Base-by-base conservation (phyloP, 768 basidiomycete species). In the Trametes punicea region DNA sequence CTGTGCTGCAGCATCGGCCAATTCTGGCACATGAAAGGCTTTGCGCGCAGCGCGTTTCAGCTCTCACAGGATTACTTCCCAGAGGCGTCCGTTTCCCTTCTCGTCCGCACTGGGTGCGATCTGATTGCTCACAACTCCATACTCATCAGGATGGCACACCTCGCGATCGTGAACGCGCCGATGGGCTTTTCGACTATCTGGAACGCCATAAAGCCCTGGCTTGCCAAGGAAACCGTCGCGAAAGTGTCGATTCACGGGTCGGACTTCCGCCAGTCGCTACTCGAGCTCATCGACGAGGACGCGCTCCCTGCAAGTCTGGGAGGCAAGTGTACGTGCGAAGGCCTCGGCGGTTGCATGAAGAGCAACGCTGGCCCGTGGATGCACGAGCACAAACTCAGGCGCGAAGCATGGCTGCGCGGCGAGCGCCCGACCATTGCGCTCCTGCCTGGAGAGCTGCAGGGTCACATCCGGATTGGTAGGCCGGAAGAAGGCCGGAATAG, bases 61-160 rank as follows among this genome's bases (percentile, higher is more conserved):
- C 75, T 90, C 52, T 88, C 87, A 2, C 88, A 90, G 68, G 85
- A 88, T 62, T 90, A 87, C 69, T 90, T 78, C 60, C 88, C 88
- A 1, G 88, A 90, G 66, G 84, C 84, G 87, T 89, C 65, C 50
- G 80, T 65, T 23, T n/a, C 23, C 27, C 6, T 20, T 21, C 21
- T 16, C 36, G 4, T 15, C 9, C 44, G 8, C 21, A 29, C 16
- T 10, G 21, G 2, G 33, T n/a, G 3, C 3, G 4, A 34, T n/a
- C 8, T 6, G 47, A 31, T 4, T 25, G 41, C 45, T 3, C 20
- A 51, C 47, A 6, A 29, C 15, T 36, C 10, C 38, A 55, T 7
- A 20, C 34, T 18, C 16, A 18, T 21, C 58, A 89, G 88, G 3
- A 87, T 89, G 87, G 86, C 86, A 2, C 82, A 86, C 65, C 70